Evolutionary conservation across 169 alveolate genomes (phyloP).

Genomic region (Plasmodium knowlesi): DNA sequence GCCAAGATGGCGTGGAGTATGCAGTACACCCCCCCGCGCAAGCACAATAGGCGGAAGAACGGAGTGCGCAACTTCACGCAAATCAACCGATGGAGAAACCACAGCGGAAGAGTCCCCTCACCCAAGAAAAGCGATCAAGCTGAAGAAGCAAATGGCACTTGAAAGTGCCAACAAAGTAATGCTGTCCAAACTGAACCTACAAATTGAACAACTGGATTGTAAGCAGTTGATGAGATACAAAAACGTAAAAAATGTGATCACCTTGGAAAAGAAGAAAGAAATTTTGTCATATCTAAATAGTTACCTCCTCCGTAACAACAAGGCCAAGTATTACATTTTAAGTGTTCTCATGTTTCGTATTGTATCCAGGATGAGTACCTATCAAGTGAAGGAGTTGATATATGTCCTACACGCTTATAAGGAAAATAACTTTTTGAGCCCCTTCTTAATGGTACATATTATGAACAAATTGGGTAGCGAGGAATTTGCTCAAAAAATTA

Average conservation of each 20-base stretch:
- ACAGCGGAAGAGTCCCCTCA: not conserved
- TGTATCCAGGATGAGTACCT: constrained; percentile 1
- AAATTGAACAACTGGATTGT: constrained; percentile 47
- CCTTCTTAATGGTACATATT: constrained; percentile 53
- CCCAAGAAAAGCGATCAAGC: not conserved
- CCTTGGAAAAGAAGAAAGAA: constrained; percentile 6
- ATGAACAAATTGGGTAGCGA: not conserved
- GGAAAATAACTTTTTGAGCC: constrained; percentile 32
- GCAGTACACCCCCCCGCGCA: not conserved
- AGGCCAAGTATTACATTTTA: constrained; percentile 53
- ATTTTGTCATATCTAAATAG: constrained; percentile 53
- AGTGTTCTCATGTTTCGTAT: constrained; percentile 26
- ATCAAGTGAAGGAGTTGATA: constrained; percentile 53
- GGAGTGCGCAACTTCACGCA: not conserved
- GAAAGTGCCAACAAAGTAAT: constrained; percentile 10
- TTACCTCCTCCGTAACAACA: constrained; percentile 21
- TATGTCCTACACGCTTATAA: constrained; percentile 47
- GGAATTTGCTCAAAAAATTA: not conserved
- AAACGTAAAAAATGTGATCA: constrained; percentile 44
- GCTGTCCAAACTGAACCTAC: constrained; percentile 15
- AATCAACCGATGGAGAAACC: not conserved
- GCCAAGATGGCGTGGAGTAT: not conserved
- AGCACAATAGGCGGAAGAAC: not conserved
- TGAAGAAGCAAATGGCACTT: not conserved
- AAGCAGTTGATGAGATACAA: constrained; percentile 28